These are phyloP conservation scores for Botrytis hyacinthi DNA, from an alignment of 2,329 filamentous ascomycete genomes.

Conservation along the genomic window DNA sequence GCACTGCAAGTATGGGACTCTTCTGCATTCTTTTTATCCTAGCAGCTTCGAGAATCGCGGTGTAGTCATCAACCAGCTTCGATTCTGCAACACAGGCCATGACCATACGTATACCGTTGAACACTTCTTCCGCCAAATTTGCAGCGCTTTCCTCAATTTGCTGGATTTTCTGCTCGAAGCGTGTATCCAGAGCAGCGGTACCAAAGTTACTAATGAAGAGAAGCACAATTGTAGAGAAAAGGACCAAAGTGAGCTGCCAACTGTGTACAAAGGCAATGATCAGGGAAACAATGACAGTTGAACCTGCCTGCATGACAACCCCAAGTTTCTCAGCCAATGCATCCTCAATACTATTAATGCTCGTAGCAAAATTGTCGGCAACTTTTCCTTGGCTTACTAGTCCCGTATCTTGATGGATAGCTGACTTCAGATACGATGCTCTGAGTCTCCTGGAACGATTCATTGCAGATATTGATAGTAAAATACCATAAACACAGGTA, in stretches of 20 bases:
- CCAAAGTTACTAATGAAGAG: conserved; percentile 16
- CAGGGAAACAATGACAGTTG: conserved; percentile 82
- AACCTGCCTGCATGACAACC: conserved; percentile 68
- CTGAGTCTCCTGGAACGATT: conserved; percentile 8
- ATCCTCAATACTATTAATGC: conserved; percentile 15
- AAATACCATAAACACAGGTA: conserved; percentile 1
- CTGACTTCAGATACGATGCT: conserved; percentile 12
- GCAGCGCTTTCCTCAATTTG: background rate
- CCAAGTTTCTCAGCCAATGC: conserved; percentile 73
- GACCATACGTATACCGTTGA: background rate
- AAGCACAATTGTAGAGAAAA: conserved; percentile 66
- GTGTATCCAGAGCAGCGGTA: conserved; percentile 11
- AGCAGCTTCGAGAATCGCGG: background rate
- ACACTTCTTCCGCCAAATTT: background rate
- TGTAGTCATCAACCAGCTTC: background rate
- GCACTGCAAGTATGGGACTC: conserved; percentile 15
- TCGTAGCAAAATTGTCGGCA: conserved; percentile 1
- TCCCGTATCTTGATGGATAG: conserved; percentile 13
- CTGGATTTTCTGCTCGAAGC: conserved; percentile 7
- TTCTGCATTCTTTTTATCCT: conserved; percentile 3
- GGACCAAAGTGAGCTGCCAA: conserved; percentile 87
- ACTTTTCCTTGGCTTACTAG: conserved; percentile 8
- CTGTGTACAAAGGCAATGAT: conserved; percentile 83
- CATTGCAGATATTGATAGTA: conserved; percentile 21
- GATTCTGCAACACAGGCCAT: conserved; percentile 14